phyloP scores from a whole-genome alignment of 2,329 filamentous ascomycete species.

The Fusarium graminum region DNA sequence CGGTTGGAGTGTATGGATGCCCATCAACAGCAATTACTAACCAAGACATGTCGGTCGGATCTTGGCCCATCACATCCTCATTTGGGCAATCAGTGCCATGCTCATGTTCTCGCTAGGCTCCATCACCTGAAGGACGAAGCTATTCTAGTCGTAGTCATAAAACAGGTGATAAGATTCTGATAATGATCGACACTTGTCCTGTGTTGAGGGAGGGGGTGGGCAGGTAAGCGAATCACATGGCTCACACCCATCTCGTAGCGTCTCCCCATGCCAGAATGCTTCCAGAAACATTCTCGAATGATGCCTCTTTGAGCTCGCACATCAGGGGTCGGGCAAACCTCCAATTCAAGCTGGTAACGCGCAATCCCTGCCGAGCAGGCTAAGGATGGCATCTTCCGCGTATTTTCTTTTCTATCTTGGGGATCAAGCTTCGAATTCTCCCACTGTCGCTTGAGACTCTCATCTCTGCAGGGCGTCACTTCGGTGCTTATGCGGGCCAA shows the following conservation, averaged over 20 bases:
- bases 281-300: slow-evolving; percentile 47
- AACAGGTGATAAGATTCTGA: slow-evolving; percentile 15
- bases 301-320: slow-evolving; percentile 31
- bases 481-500: slow-evolving; percentile 49
- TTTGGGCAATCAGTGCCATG: slow-evolving; percentile 7
- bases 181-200: slow-evolving; percentile 18
- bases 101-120: neutral
- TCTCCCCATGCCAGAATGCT: slow-evolving; percentile 23
- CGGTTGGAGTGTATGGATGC: neutral
- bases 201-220: slow-evolving; percentile 11
- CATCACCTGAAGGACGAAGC: slow-evolving; percentile 17
- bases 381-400: slow-evolving; percentile 1
- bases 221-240: neutral
- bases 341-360: slow-evolving; percentile 1
- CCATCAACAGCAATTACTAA: neutral
- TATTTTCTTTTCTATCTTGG: slow-evolving; percentile 1
- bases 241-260: slow-evolving; percentile 33
- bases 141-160: neutral
- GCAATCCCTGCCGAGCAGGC: slow-evolving; percentile 29
- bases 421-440: slow-evolving; percentile 10
- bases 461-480: slow-evolving; percentile 32
- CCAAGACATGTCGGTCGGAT: slow-evolving; percentile 3
- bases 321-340: slow-evolving; percentile 27
- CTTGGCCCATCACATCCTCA: neutral
- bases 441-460: neutral